These are phyloP conservation scores for Entophlyctis helioformis DNA, from an alignment of 192 early-diverging fungal genomes.

Conservation along the genomic window DNA sequence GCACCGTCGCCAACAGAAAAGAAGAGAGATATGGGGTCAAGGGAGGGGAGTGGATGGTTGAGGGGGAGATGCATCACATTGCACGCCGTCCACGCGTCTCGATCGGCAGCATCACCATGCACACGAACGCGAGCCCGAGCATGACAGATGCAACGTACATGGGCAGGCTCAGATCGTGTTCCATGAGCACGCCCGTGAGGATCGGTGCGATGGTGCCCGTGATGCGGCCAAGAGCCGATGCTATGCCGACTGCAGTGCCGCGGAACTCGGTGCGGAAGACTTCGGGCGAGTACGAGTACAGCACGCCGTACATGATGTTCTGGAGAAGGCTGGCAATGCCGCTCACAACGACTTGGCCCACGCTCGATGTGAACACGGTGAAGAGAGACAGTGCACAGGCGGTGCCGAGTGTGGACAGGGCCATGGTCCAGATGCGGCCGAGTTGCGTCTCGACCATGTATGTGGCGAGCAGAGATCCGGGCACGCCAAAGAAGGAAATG, in stretches of 20 bases:
- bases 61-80: too few relatives aligned
- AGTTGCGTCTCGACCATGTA: conserved; percentile 57
- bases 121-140: conserved; percentile 41
- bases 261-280: conserved; percentile 60
- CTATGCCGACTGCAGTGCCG: conserved; percentile 69
- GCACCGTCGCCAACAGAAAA: too few relatives aligned
- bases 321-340: conserved; percentile 53
- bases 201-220: conserved; percentile 66
- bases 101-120: conserved; percentile 61
- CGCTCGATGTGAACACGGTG: conserved; percentile 37
- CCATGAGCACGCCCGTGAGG: conserved; percentile 53
- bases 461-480: conserved; percentile 61
- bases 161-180: conserved; percentile 42
- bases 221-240: conserved; percentile 61
- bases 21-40: too few relatives aligned
- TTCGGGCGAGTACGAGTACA: conserved; percentile 82
- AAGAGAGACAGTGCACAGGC: conserved; percentile 57
- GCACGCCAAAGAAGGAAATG: conserved; percentile 63
- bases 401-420: conserved; percentile 58
- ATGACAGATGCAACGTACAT: conserved; percentile 52
- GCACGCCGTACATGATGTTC: conserved; percentile 57
- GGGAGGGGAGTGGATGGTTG: too few relatives aligned
- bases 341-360: conserved; percentile 43
- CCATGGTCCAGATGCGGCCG: conserved; percentile 72
- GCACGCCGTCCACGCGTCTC: conserved; percentile 39